Evolutionary conservation across 2,329 filamentous ascomycete genomes (phyloP).

Genomic region (Calonectria leucothoes): DNA sequence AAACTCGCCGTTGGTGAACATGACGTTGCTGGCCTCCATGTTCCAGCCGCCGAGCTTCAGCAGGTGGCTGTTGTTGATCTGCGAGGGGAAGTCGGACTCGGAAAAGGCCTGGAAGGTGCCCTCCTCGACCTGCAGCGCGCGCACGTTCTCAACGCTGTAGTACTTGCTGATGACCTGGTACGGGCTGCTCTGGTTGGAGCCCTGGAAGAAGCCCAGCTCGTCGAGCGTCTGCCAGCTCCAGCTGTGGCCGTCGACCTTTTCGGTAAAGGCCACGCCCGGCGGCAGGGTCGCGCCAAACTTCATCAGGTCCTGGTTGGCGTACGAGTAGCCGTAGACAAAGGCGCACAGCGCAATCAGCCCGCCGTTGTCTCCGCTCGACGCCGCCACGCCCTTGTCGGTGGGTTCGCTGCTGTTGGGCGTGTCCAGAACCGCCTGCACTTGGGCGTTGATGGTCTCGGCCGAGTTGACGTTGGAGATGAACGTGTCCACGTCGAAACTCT

Average conservation of each 20-base stretch:
- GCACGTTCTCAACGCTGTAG: constrained; percentile 8
- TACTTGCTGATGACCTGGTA: constrained; percentile 15
- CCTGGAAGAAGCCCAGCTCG: constrained; percentile 27
- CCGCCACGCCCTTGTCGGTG: constrained; percentile 14
- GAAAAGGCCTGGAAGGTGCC: not conserved
- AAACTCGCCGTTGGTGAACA: constrained; percentile 45
- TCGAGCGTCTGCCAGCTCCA: constrained; percentile 30
- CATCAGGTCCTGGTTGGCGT: not conserved
- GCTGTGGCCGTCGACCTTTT: constrained; percentile 35
- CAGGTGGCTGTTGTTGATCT: constrained; percentile 51
- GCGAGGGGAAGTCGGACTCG: constrained; percentile 6
- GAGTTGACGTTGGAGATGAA: not conserved
- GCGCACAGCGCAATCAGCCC: constrained; percentile 19
- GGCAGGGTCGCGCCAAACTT: not conserved
- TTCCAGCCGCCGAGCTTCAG: constrained; percentile 44
- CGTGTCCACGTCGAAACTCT: constrained; percentile 10
- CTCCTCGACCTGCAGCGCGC: not conserved
- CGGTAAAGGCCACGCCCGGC: constrained; percentile 35
- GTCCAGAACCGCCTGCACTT: not conserved
- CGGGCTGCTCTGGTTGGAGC: constrained; percentile 22
- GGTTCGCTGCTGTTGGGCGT: not conserved
- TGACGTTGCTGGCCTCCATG: constrained; percentile 37
- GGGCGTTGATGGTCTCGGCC: not conserved
- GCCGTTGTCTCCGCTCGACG: constrained; percentile 5
- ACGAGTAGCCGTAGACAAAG: constrained; percentile 13